Base-by-base conservation (phyloP, 1,284 basidiomycete genomes). In the Irpex sp. region DNA sequence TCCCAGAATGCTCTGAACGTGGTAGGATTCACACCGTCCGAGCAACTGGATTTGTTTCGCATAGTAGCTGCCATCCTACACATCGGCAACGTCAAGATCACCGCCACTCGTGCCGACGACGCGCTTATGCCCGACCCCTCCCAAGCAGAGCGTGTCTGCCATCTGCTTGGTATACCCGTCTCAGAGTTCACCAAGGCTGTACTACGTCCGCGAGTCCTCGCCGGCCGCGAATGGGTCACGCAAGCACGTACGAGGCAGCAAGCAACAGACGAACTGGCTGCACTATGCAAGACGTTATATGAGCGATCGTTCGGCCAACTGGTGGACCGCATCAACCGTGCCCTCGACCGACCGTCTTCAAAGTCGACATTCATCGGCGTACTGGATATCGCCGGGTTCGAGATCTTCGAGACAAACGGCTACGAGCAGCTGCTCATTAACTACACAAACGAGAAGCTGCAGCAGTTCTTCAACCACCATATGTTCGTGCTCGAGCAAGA, bases 401-500 rank as follows among this genome's bases (percentile, higher is more conserved):
- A 99, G 76, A 99, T 99, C 78, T 92, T 93, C 77, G 89, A 91
- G 63, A 79, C 86, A 67, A 96, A 96, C 74, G 91, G 91, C 11
- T 99, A 99, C 76, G 97, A 99, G 73, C 97, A 99, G 77, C 85
- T 99, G 26, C 88, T 97, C 71, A 99, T 99, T 86, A 99, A 99
- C 75, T 98, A 95, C 74, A 99, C 97, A 52, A 99, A 99, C 80
- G 96, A 98, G 82, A 96, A 92, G 73, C 84, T 98, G 6, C 95
- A 97, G 75, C 95, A 96, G 74, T 97, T 96, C 79, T 98, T 98
- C 86, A 99, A 99, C 74, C 96, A 98, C 76, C 97, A 99, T 77
- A 99, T 99, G 97, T 99, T 99, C 76, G 96, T 98, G 11, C 86
- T 99, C 48, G 97, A 99, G 79, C 97, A 99, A 76, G 97, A 99